Percentiles rank a stretch among this genome's conserved stretches.
phyloP scores from a whole-genome alignment of 2,329 filamentous ascomycete species.

The Diaporthe sp. region DNA sequence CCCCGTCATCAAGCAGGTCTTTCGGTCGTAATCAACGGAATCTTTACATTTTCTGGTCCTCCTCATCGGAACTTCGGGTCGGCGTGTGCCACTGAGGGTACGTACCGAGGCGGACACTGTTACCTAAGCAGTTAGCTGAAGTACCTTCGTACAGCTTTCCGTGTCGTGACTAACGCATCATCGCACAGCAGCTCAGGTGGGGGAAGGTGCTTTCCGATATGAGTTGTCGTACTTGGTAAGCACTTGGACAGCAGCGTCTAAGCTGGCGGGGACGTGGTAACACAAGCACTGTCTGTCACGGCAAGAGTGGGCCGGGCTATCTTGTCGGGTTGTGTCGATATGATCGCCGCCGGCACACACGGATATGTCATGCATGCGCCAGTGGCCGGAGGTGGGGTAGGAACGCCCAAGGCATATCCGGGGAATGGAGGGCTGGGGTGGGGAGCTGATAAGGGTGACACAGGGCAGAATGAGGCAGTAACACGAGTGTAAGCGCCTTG shows the following conservation, averaged over 20 bases:
- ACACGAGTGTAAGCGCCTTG: slow-evolving; percentile 11
- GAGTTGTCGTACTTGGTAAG: background rate
- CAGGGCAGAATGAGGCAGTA: background rate
- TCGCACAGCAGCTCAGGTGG: background rate
- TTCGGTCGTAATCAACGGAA: background rate
- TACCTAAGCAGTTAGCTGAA: slow-evolving; percentile 10
- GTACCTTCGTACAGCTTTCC: background rate
- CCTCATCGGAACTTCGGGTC: slow-evolving; percentile 10
- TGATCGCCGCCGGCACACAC: slow-evolving; percentile 5
- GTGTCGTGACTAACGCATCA: background rate
- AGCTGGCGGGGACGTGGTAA: background rate
- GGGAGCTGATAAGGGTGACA: slow-evolving; percentile 31
- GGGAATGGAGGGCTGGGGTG: background rate
- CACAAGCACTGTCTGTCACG: background rate
- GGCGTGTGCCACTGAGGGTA: background rate
- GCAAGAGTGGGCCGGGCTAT: background rate
- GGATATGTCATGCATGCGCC: background rate
- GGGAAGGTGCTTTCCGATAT: background rate
- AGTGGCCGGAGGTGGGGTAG: slow-evolving; percentile 31
- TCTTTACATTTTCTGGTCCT: background rate
- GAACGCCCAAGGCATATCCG: slow-evolving; percentile 2
- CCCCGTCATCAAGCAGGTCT: background rate
- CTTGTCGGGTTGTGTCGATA: background rate
- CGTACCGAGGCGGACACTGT: background rate
- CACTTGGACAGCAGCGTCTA: background rate